These are phyloP conservation scores for Maudiozyma barnettii DNA, from an alignment of 805 yeast species.

Conservation along the genomic window DNA sequence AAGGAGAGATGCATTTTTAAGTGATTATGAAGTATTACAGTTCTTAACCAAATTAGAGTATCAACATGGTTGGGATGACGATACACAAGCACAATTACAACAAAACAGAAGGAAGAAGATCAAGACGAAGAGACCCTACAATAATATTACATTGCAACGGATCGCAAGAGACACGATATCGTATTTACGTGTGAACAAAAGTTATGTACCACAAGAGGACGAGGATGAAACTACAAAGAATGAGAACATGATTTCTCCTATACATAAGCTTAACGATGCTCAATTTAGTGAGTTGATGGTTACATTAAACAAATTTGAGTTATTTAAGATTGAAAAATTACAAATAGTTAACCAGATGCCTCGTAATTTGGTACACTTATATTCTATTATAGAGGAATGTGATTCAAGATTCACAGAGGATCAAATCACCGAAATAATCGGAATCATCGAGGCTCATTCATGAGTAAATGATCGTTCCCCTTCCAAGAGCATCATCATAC, in stretches of 20 bases:
- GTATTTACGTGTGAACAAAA: slow-evolving; percentile 18
- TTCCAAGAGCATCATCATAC: neutral
- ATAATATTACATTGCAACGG: slow-evolving; percentile 30
- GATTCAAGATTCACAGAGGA: slow-evolving; percentile 74
- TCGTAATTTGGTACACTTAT: slow-evolving; percentile 65
- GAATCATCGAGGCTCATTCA: slow-evolving; percentile 38
- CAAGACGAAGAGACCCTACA: slow-evolving; percentile 22
- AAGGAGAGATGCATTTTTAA: slow-evolving; percentile 43
- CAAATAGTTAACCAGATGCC: slow-evolving; percentile 82
- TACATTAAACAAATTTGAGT: slow-evolving; percentile 33
- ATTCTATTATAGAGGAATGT: slow-evolving; percentile 82
- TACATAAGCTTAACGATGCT: slow-evolving; percentile 22
- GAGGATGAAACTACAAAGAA: slow-evolving; percentile 9
- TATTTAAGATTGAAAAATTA: slow-evolving; percentile 75
- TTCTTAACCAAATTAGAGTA: slow-evolving; percentile 38
- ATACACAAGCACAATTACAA: slow-evolving; percentile 7
- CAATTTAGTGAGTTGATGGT: slow-evolving; percentile 26
- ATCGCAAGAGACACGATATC: slow-evolving; percentile 29
- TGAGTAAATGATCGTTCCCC: neutral
- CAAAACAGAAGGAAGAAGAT: slow-evolving; percentile 19
- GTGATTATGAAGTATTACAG: slow-evolving; percentile 47
- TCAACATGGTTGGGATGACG: slow-evolving; percentile 30
- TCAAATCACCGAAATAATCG: slow-evolving; percentile 49
- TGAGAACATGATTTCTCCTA: slow-evolving; percentile 14
- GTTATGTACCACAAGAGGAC: slow-evolving; percentile 12